phyloP scores from a whole-genome alignment of 2,329 filamentous ascomycete species.

The Tolypocladium paradoxum region DNA sequence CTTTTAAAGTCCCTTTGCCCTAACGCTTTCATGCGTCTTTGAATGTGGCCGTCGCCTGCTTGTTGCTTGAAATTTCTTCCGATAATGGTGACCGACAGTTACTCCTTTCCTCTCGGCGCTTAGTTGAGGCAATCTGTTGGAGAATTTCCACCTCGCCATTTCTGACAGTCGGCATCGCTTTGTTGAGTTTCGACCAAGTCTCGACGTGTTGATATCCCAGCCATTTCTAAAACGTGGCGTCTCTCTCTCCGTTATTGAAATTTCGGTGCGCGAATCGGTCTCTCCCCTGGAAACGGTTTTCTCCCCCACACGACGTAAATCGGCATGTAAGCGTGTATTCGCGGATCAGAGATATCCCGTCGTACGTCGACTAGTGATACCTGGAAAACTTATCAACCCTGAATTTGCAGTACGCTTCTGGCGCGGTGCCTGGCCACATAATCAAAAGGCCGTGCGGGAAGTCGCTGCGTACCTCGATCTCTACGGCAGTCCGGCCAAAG shows the following conservation, averaged over 20 bases:
- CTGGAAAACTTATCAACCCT: slow-evolving; percentile 14
- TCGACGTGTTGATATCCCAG: background rate
- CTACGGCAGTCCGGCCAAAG: slow-evolving; percentile 27
- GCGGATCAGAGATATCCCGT: slow-evolving; percentile 32
- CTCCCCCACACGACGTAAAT: slow-evolving; percentile 40
- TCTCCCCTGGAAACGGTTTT: slow-evolving; percentile 31
- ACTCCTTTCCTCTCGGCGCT: background rate
- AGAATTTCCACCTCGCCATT: background rate
- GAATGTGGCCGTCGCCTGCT: no score
- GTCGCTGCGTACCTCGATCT: slow-evolving; percentile 33
- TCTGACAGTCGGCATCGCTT: background rate
- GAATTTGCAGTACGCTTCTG: background rate
- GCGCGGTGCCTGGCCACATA: background rate
- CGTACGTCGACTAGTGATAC: slow-evolving; percentile 38
- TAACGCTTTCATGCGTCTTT: background rate
- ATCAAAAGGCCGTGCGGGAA: background rate
- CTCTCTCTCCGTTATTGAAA: background rate
- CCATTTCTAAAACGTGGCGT: no score
- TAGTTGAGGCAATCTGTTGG: background rate
- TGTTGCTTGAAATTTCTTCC: background rate
- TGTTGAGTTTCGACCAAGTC: background rate
- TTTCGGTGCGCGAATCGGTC: background rate
- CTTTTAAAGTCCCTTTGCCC: background rate
- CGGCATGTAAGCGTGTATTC: slow-evolving; percentile 37
- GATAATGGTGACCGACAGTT: background rate